A percentile compares a stretch with the other conserved stretches of the same genome.
These are phyloP conservation scores for Alternaria brassicae DNA, from an alignment of 2,329 filamentous ascomycete genomes.

Conservation along the genomic window DNA sequence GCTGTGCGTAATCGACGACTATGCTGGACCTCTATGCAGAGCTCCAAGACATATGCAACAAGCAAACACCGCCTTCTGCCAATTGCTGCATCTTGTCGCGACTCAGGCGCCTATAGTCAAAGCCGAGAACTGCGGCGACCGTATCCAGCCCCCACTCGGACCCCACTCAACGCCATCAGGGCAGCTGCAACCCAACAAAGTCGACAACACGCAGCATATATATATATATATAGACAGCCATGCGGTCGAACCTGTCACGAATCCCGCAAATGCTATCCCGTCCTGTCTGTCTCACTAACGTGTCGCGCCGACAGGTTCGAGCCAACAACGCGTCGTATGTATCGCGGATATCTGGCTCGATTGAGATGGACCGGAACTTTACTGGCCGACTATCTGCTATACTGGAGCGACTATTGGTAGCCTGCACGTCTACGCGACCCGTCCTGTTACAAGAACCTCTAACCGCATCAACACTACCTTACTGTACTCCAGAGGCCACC, in stretches of 20 bases:
- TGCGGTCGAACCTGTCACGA: slow-evolving; percentile 9
- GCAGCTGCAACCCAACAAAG: not conserved
- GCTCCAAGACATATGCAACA: not conserved
- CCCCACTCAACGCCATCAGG: not conserved
- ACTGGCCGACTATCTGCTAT: slow-evolving; percentile 5
- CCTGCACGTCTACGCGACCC: slow-evolving; percentile 11
- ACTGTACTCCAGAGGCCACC: slow-evolving; percentile 16
- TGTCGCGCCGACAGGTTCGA: not conserved
- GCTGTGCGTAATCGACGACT: slow-evolving; percentile 4
- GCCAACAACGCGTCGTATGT: slow-evolving; percentile 1
- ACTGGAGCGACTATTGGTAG: not conserved
- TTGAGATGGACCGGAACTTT: slow-evolving; percentile 10
- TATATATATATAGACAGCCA: no score
- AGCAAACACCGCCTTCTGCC: slow-evolving; percentile 7
- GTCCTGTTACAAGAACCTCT: slow-evolving; percentile 14
- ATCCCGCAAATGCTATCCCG: not conserved
- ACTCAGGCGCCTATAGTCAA: not conserved
- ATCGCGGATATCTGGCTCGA: slow-evolving; percentile 15
- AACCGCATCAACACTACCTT: slow-evolving; percentile 17
- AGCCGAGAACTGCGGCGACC: not conserved
- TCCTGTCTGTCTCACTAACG: not conserved
- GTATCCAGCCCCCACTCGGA: not conserved
- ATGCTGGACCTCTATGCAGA: slow-evolving; percentile 2
- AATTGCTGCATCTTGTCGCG: slow-evolving; percentile 2
- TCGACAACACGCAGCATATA: not conserved